Percentiles rank a stretch among this genome's conserved stretches.
Conservation (phyloP, 1,139 yeast species). For the Candida glucosophila region DNA sequence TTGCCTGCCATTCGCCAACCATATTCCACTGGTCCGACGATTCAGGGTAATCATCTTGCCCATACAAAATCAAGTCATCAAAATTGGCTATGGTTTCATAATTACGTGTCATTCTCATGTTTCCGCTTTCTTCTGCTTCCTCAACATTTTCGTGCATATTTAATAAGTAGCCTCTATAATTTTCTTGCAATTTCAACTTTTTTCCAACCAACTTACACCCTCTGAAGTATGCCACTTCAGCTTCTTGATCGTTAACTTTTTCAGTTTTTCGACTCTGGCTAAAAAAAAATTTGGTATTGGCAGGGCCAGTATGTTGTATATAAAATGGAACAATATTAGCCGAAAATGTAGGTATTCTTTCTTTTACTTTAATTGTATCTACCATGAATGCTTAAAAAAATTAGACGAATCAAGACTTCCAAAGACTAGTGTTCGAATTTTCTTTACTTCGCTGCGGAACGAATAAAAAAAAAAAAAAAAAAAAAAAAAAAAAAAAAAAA, state of each 20-base stretch:
- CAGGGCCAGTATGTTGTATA: slow-evolving; percentile 30
- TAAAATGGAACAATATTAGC: slow-evolving; percentile 34
- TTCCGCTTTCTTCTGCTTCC: slow-evolving; percentile 8
- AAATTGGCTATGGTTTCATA: slow-evolving; percentile 25
- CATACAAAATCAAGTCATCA: slow-evolving; percentile 22
- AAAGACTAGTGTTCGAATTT: no score
- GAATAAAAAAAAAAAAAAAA: no score
- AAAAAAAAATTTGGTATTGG: slow-evolving; percentile 29
- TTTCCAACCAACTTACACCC: slow-evolving; percentile 32
- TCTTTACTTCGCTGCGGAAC: no score
- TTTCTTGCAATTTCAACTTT: slow-evolving; percentile 11
- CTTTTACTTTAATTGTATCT: slow-evolving; percentile 6
- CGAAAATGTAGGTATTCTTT: slow-evolving; percentile 6
- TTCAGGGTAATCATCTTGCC: slow-evolving; percentile 29
- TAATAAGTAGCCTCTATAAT: slow-evolving; percentile 22
- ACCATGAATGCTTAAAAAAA: no score
- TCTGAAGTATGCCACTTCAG: slow-evolving; percentile 26
- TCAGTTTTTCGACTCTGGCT: slow-evolving; percentile 21
- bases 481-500: no score
- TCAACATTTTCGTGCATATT: slow-evolving; percentile 23
- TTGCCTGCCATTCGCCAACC: slow-evolving; percentile 26
- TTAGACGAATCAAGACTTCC: no score
- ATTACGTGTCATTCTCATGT: slow-evolving; percentile 16
- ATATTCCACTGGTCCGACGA: slow-evolving; percentile 25
- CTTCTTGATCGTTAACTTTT: slow-evolving; percentile 8